phyloP scores from a whole-genome alignment of 805 yeast genomes.

The Wickerhamomyces chambardii region DNA sequence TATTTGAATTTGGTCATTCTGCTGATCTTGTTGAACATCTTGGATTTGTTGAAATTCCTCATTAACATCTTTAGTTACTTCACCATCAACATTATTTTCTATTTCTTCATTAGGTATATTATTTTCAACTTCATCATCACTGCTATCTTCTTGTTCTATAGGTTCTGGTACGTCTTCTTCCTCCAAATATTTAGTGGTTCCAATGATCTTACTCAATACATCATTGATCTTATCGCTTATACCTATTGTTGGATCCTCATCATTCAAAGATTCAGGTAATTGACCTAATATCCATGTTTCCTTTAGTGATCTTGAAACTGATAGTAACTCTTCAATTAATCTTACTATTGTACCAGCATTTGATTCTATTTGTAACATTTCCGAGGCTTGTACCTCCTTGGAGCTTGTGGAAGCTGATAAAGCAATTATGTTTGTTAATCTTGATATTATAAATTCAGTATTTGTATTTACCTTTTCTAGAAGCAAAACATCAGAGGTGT shows the following conservation, averaged over 20 bases:
- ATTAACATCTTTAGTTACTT: background rate
- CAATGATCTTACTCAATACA: conserved; percentile 4
- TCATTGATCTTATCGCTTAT: conserved; percentile 4
- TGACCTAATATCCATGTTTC: conserved; percentile 54
- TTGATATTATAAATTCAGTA: conserved; percentile 40
- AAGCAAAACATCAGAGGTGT: conserved; percentile 9
- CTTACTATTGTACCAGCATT: conserved; percentile 42
- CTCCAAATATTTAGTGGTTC: conserved; percentile 4
- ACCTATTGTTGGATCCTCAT: conserved; percentile 4
- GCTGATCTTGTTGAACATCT: too few relatives aligned
- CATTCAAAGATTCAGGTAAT: conserved; percentile 23
- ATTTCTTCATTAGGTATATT: background rate
- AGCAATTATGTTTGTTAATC: conserved; percentile 44
- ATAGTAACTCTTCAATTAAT: conserved; percentile 41
- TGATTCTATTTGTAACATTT: conserved; percentile 45
- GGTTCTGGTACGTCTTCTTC: conserved; percentile 1
- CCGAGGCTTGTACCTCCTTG: conserved; percentile 34
- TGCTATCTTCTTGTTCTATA: conserved; percentile 1
- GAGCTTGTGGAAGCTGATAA: conserved; percentile 27
- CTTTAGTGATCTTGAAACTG: conserved; percentile 37
- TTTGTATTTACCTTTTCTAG: conserved; percentile 41
- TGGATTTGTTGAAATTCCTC: too few relatives aligned
- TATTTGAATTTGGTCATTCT: too few relatives aligned
- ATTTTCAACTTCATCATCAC: conserved; percentile 3
- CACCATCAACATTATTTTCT: background rate